phyloP scores from a whole-genome alignment of 2,329 filamentous ascomycete species.

The Arthrobotrys megalospora region DNA sequence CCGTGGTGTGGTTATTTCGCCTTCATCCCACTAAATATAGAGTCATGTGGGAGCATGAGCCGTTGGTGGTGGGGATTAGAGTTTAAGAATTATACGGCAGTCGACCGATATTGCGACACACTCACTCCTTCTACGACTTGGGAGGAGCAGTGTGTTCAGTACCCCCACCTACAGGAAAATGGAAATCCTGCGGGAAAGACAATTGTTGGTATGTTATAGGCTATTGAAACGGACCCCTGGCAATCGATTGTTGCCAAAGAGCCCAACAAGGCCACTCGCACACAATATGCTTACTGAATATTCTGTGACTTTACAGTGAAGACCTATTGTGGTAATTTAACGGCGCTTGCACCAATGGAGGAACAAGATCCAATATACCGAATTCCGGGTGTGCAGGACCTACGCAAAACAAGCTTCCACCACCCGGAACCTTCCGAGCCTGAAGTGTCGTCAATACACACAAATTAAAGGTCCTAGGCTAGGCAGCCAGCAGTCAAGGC shows the following conservation, averaged over 20 bases:
- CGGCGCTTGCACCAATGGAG: slow-evolving; percentile 18
- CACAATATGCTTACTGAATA: not conserved
- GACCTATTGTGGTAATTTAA: slow-evolving; percentile 29
- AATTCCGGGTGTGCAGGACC: slow-evolving; percentile 21
- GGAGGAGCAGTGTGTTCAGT: slow-evolving; percentile 17
- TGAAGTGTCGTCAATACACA: not conserved
- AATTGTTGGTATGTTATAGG: slow-evolving; percentile 52
- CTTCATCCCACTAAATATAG: slow-evolving; percentile 28
- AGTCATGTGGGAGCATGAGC: slow-evolving; percentile 42
- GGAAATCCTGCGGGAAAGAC: slow-evolving; percentile 40
- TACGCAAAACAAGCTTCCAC: slow-evolving; percentile 14
- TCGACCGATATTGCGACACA: no score
- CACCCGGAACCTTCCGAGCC: slow-evolving; percentile 22
- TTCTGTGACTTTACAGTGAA: slow-evolving; percentile 19
- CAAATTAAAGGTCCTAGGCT: not conserved
- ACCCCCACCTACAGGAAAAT: slow-evolving; percentile 26
- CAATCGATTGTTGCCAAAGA: not conserved
- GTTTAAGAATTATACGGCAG: no score
- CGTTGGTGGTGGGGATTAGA: not conserved
- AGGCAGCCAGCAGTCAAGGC: not conserved
- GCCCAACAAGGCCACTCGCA: not conserved
- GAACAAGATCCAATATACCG: slow-evolving; percentile 23
- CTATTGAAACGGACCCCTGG: slow-evolving; percentile 40
- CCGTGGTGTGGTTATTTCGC: slow-evolving; percentile 42
- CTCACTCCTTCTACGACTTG: not conserved